Conservation (phyloP, 148 eudicot genomes). For the Vaccinium myrtillus region DNA sequence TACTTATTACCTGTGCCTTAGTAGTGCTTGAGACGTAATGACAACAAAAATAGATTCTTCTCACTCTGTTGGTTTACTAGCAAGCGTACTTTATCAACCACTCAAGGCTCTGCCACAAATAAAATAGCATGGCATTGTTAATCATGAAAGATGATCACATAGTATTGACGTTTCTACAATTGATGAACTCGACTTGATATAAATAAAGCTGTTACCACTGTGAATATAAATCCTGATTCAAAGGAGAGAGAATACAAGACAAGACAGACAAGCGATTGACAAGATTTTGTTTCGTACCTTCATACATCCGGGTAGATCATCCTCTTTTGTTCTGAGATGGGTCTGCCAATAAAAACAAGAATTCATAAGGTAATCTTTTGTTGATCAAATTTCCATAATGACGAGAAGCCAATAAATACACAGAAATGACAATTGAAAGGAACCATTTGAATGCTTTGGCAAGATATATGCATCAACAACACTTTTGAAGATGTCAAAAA, state of each 20-base stretch:
- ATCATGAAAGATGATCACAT: neutral
- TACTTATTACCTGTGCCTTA: neutral
- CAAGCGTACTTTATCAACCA: slow-evolving; percentile 28
- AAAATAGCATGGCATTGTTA: neutral
- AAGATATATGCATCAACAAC: too few species aligned
- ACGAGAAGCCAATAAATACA: neutral
- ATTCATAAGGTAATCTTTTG: neutral
- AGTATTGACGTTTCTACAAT: neutral
- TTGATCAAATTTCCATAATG: neutral
- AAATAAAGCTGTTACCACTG: neutral
- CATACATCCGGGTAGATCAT: slow-evolving; percentile 71
- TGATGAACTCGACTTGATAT: neutral
- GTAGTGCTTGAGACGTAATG: neutral
- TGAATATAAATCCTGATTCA: neutral
- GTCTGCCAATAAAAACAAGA: slow-evolving; percentile 40
- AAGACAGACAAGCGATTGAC: neutral
- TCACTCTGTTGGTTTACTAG: neutral
- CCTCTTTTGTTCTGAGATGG: slow-evolving; percentile 58
- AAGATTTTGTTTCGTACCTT: slow-evolving; percentile 44
- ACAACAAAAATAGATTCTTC: neutral
- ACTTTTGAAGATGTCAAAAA: neutral
- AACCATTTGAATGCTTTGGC: neutral
- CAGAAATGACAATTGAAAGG: neutral
- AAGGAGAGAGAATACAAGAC: neutral
- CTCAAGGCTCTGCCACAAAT: slow-evolving; percentile 22